Evolutionary conservation across 768 basidiomycete genomes (phyloP).

Genomic region (Termitomyces sp.): DNA sequence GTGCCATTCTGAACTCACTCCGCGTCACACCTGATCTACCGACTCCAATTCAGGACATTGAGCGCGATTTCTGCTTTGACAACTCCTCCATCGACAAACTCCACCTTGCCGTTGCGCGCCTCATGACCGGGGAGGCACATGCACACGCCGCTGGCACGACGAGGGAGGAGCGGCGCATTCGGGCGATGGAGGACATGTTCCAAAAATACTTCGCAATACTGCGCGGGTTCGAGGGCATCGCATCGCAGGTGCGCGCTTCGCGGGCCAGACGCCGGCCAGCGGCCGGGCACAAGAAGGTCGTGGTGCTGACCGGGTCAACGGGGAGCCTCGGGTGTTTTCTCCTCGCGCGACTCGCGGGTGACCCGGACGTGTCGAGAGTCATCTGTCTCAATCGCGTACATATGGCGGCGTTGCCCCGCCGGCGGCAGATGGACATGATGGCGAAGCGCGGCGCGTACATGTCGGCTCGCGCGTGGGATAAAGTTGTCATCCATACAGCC

Average conservation of each 20-base stretch:
- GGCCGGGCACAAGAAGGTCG: conserved; percentile 15
- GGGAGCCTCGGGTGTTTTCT: conserved; percentile 31
- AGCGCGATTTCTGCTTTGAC: conserved; percentile 24
- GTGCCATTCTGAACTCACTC: conserved; percentile 20
- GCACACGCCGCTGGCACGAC: not conserved
- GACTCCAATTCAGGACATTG: conserved; percentile 15
- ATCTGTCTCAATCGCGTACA: conserved; percentile 25
- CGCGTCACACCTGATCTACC: conserved; percentile 17
- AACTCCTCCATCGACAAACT: conserved; percentile 24
- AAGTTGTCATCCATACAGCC: conserved; percentile 22
- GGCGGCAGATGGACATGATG: conserved; percentile 25
- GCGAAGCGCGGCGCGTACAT: conserved; percentile 23
- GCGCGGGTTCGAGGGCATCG: conserved; percentile 6
- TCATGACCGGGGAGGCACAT: conserved; percentile 15
- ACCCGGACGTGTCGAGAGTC: conserved; percentile 21
- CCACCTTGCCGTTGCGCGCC: conserved; percentile 7
- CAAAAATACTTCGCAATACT: conserved; percentile 17
- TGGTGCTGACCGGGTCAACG: conserved; percentile 32
- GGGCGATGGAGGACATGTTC: conserved; percentile 23
- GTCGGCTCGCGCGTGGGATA: conserved; percentile 19
- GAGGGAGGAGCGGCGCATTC: conserved; percentile 14
- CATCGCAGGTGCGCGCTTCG: conserved; percentile 9
- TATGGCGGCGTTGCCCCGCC: conserved; percentile 8
- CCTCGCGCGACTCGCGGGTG: conserved; percentile 20
- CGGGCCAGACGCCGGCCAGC: conserved; percentile 4